Base-by-base conservation (phyloP, 2,329 filamentous ascomycete species). In the Fusarium sp. region DNA sequence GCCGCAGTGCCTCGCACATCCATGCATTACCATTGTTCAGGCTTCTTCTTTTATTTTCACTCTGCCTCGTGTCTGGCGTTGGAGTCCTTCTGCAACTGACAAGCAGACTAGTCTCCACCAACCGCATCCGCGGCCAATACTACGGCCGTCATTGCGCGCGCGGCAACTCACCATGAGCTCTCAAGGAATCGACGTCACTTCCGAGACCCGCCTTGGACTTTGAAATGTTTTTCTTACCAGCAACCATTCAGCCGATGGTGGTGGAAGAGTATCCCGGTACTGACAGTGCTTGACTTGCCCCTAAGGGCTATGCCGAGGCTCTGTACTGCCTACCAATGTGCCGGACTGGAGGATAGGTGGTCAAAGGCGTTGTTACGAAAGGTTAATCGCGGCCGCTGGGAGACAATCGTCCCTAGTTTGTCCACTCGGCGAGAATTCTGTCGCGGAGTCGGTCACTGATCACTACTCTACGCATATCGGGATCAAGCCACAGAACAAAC, bases 381-480 rank as follows among this genome's bases (percentile, higher is more conserved):
- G 49, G 62, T 31, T 12, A 24, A 29, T 40, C 46, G 27, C 17
- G 27, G 24, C 56, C 46, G 40, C 33, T 56, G 33, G 24, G 55
- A 66, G n/a, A 65, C 46, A 5, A 46, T 63, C 36, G 16, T 61
- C 36, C 61, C 69, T 40, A 62, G 27, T 16, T 36, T 8, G 62
- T 69, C 72, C 56, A 68, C 67, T 42, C 66, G 6, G 42, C 27
- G 20, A 27, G 22, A 38, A 33, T 42, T 57, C 14, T 71, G 71
- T 46, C 56, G 64, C 20, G 60, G 55, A 12, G 16, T 49, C 24
- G 64, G 59, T 31, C 72, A 74, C 55, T 73, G 71, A 68, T 70
- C 71, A 29, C 69, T 70, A 9, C 69, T 70, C 9, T 76, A 65
- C 66, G 55, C 53, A 14, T 75, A 70, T 62, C 69, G 70, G 73